Evolutionary conservation across 352 stramenopile species (phyloP), one percentile per base, ranked within the genome.

Genomic region (Sclerospora graminicola): DNA sequence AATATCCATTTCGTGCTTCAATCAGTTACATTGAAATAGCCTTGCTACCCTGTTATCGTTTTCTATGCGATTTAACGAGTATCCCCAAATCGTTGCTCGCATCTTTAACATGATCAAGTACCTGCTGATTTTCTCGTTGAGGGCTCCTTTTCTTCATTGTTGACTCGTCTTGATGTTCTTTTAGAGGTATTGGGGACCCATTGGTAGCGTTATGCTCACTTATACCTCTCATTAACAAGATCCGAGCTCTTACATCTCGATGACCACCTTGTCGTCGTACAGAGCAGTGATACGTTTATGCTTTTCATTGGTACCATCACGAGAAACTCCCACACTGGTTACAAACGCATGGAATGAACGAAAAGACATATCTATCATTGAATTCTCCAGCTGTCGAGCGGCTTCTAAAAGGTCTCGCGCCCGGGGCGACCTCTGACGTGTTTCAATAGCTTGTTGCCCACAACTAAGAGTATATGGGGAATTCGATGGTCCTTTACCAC

Each of bases 61-160:
- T 96, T 48, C 62, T 97, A 11, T 87, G 76, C 39, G 84, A 95
- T 51, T n/a, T n/a, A 72, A 66, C n/a, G 87, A 95, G 30, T 95
- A 89, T 55, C 60, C 69, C 0, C 76, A 89, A 31, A 94, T 96
- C 42, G 66, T 94, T 15, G 54, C 72, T 6, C 70, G 82, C 0
- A 40, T 89, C 5, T 85, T 77, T 30, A 91, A 84, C 45, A 91
- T 90, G 78, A 89, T 90, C 61, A 89, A 87, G 77, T 88, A 75
- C 14, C 54, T n/a, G n/a, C n/a, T n/a, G n/a, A n/a, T n/a, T n/a
- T n/a, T n/a, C n/a, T n/a, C n/a, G n/a, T n/a, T n/a, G n/a, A n/a
- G n/a, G n/a, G n/a, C n/a, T n/a, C n/a, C n/a, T n/a, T n/a, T n/a
- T n/a, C n/a, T n/a, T n/a, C n/a, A n/a, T n/a, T n/a, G n/a, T n/a